These are phyloP conservation scores for Trypanosoma grayi DNA, from an alignment of 208 protist species.

Conservation along the genomic window DNA sequence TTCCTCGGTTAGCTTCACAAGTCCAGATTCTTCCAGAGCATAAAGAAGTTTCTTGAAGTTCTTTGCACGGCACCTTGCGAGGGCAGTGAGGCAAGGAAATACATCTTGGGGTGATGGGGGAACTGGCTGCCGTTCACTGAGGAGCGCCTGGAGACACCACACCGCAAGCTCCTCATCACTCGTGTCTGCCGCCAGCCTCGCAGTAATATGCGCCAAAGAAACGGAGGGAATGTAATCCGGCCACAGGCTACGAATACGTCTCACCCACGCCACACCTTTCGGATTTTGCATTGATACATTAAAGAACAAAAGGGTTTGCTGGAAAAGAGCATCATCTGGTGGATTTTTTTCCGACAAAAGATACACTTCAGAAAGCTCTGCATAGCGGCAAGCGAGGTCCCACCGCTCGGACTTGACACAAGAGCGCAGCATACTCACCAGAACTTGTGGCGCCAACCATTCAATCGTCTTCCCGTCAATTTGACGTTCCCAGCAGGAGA, in stretches of 20 bases:
- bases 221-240: conserved; percentile 30
- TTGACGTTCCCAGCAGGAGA: conserved; percentile 20
- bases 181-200: conserved; percentile 24
- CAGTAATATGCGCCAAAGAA: conserved; percentile 14
- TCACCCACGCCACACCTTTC: conserved; percentile 15
- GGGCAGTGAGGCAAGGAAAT: conserved; percentile 53
- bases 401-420: conserved; percentile 26
- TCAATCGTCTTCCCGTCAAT: conserved; percentile 4
- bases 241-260: conserved; percentile 15
- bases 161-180: conserved; percentile 25
- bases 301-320: conserved; percentile 21
- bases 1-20: conserved; percentile 49
- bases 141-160: conserved; percentile 36
- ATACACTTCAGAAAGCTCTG: conserved; percentile 2
- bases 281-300: conserved; percentile 22
- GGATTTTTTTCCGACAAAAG: conserved; percentile 8
- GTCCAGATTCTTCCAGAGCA: conserved; percentile 47
- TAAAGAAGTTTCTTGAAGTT: conserved; percentile 62
- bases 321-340: conserved; percentile 29
- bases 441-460: conserved; percentile 24
- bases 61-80: conserved; percentile 52
- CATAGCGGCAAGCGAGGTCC: conserved; percentile 27
- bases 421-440: conserved; percentile 28
- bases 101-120: conserved; percentile 46
- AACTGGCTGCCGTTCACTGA: conserved; percentile 27